These are phyloP conservation scores for Pyrus hybrid DNA, from an alignment of 331 rosid species.

Conservation along the genomic window DNA sequence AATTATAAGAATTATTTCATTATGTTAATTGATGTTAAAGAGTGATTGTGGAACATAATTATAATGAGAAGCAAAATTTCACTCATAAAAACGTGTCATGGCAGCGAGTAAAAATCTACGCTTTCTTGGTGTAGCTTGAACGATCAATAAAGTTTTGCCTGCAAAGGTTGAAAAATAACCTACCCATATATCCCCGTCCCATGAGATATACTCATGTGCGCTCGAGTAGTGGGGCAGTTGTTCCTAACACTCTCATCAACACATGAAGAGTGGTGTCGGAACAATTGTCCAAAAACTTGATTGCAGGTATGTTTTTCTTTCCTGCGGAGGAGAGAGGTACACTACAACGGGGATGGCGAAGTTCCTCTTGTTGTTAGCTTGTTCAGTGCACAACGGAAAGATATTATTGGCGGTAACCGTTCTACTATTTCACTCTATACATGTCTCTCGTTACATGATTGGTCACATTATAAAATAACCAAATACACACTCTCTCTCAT, in stretches of 20 bases:
- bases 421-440: too few relatives aligned
- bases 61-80: not conserved
- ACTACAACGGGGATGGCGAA: not conserved
- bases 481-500: slow-evolving; percentile 8
- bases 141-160: too few relatives aligned
- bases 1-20: slow-evolving; percentile 7
- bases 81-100: not conserved
- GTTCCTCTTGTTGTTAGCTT: not conserved
- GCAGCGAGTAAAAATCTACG: not conserved
- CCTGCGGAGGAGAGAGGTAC: not conserved
- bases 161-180: not conserved
- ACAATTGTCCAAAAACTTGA: not conserved
- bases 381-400: not conserved
- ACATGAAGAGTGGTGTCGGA: not conserved
- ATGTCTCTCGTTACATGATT: too few relatives aligned
- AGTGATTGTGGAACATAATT: not conserved
- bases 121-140: not conserved
- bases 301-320: not conserved
- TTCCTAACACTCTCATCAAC: not conserved
- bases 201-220: not conserved
- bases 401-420: too few relatives aligned
- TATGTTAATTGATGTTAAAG: slow-evolving; percentile 1
- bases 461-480: too few relatives aligned
- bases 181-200: too few relatives aligned
- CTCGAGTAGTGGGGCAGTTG: not conserved